A percentile compares a stretch with the other conserved stretches of the same genome.
phyloP scores from a whole-genome alignment of 2,329 filamentous ascomycete genomes.

The Phaeoacremonium minimum region DNA sequence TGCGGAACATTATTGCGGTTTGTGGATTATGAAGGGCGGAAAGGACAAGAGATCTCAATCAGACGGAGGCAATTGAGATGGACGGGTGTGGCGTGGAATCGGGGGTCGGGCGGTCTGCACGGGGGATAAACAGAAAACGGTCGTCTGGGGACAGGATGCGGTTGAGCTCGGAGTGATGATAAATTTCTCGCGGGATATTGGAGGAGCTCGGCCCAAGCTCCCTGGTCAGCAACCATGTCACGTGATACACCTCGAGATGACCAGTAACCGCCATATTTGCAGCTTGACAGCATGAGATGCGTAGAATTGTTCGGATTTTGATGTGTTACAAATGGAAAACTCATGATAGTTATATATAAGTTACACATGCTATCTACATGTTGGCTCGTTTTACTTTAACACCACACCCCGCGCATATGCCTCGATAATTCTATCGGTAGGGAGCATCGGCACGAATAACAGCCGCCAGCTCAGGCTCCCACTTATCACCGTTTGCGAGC shows the following conservation, averaged over 20 bases:
- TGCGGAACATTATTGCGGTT: slow-evolving; percentile 73
- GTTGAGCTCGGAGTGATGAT: slow-evolving; percentile 23
- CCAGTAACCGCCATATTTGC: no score
- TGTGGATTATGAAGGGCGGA: slow-evolving; percentile 1
- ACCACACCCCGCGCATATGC: no score
- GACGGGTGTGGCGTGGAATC: background rate
- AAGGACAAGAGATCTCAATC: no score
- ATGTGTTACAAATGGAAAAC: no score
- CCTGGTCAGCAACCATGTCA: no score
- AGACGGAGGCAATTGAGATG: slow-evolving; percentile 2
- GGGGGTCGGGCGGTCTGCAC: background rate
- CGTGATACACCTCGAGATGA: no score
- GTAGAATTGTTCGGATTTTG: no score
- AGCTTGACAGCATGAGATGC: no score
- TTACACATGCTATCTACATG: background rate
- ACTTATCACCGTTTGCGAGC: slow-evolving; percentile 86
- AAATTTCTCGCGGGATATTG: slow-evolving; percentile 47
- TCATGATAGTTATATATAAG: no score
- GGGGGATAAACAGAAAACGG: slow-evolving; percentile 2
- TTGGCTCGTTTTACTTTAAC: no score
- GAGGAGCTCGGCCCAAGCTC: no score
- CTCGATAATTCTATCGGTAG: slow-evolving; percentile 77
- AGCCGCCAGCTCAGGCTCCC: slow-evolving; percentile 95
- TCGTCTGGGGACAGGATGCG: slow-evolving; percentile 8
- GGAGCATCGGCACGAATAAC: slow-evolving; percentile 89